Percentiles rank a stretch among this genome's conserved stretches.
phyloP scores from a whole-genome alignment of 1,139 yeast species.

The Suhomyces wounanorum region DNA sequence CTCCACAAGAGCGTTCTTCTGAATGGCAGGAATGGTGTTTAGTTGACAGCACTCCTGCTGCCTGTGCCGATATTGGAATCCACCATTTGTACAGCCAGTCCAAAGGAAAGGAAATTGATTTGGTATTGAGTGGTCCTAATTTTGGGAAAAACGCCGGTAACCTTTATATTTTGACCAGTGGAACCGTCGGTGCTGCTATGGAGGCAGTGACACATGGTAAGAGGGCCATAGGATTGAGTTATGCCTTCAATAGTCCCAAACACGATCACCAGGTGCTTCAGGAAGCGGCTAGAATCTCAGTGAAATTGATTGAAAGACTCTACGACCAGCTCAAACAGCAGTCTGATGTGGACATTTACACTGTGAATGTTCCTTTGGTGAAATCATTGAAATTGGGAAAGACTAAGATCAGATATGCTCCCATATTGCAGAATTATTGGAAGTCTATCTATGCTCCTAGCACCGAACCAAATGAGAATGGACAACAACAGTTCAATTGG shows the following conservation, averaged over 20 bases:
- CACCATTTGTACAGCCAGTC: constrained; percentile 61
- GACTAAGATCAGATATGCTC: constrained; percentile 71
- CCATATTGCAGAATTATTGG: constrained; percentile 82
- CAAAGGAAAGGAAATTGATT: constrained; percentile 63
- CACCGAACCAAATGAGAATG: constrained; percentile 24
- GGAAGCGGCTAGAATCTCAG: constrained; percentile 70
- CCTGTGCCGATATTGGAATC: constrained; percentile 88
- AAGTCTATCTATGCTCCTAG: constrained; percentile 49
- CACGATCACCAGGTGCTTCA: constrained; percentile 57
- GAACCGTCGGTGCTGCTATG: constrained; percentile 98
- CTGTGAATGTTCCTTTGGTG: constrained; percentile 80
- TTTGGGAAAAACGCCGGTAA: constrained; percentile 92
- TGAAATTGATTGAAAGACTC: constrained; percentile 61
- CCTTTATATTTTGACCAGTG: constrained; percentile 86
- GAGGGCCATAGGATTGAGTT: constrained; percentile 78
- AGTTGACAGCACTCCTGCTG: constrained; percentile 92
- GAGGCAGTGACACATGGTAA: constrained; percentile 85
- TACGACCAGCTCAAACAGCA: constrained; percentile 55
- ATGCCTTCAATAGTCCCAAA: constrained; percentile 63
- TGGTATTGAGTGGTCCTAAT: constrained; percentile 93
- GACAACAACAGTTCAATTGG: constrained; percentile 62
- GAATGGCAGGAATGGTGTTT: constrained; percentile 77
- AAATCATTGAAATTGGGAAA: constrained; percentile 47
- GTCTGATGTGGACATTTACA: constrained; percentile 63
- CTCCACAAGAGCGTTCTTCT: constrained; percentile 34